Percentiles rank a stretch among this genome's conserved stretches.
phyloP scores from a whole-genome alignment of 2,329 filamentous ascomycete genomes.

The Sclerotinia minor region DNA sequence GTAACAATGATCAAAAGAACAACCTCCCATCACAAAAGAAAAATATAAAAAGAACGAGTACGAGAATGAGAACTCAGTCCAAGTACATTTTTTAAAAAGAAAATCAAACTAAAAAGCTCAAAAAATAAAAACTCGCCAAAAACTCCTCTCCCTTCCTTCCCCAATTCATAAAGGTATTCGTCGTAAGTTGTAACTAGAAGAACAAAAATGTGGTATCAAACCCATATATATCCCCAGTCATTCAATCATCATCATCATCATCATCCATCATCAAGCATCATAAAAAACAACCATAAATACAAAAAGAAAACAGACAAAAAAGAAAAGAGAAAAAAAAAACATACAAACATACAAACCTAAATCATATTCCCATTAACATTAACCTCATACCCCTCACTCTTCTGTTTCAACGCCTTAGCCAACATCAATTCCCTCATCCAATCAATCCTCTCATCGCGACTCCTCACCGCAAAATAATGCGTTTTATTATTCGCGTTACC shows the following conservation, averaged over 20 bases:
- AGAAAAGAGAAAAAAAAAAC: too few species aligned
- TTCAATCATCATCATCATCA: not conserved
- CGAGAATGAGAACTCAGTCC: too few species aligned
- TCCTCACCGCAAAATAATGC: slow-evolving; percentile 90
- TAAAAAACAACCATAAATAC: not conserved
- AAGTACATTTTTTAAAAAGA: too few species aligned
- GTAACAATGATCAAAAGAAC: not conserved
- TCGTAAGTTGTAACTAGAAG: not conserved
- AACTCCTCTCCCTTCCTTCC: too few species aligned
- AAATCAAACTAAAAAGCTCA: not conserved
- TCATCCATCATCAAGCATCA: slow-evolving; percentile 8
- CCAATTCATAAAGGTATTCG: slow-evolving; percentile 1
- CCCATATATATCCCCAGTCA: not conserved
- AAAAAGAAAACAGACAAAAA: not conserved
- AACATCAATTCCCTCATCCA: slow-evolving; percentile 97
- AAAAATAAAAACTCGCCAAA: not conserved
- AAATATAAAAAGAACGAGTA: not conserved
- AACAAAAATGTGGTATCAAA: slow-evolving; percentile 20
- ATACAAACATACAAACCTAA: slow-evolving; percentile 41
- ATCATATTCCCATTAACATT: slow-evolving; percentile 80
- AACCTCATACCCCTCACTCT: slow-evolving; percentile 79
- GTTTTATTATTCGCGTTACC: slow-evolving; percentile 67
- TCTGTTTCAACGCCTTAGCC: slow-evolving; percentile 81
- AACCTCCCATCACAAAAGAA: not conserved
- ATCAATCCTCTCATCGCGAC: slow-evolving; percentile 86